phyloP scores from a whole-genome alignment of 2,329 filamentous ascomycete genomes.

The Phoma herbarum region DNA sequence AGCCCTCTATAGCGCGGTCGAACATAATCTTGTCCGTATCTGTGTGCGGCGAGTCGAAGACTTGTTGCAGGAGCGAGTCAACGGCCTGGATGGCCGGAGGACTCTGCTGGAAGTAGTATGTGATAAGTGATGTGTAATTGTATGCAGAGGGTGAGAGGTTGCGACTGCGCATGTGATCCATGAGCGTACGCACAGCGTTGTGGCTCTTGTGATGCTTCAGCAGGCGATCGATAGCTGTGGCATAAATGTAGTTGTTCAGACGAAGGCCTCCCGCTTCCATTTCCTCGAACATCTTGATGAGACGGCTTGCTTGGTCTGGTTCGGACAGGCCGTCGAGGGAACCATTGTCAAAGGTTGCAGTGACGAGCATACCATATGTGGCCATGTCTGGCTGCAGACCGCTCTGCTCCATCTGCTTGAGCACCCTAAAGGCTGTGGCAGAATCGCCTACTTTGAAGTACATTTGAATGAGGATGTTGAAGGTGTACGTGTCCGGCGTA shows the following conservation, averaged over 20 bases:
- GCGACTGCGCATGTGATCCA: slow-evolving; percentile 67
- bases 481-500: slow-evolving; percentile 60
- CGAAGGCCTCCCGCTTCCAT: slow-evolving; percentile 67
- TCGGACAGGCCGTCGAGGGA: slow-evolving; percentile 54
- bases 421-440: slow-evolving; percentile 61
- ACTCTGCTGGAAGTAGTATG: slow-evolving; percentile 68
- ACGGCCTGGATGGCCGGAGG: slow-evolving; percentile 69
- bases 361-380: slow-evolving; percentile 78
- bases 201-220: slow-evolving; percentile 59
- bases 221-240: slow-evolving; percentile 73
- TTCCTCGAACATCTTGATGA: slow-evolving; percentile 62
- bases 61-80: slow-evolving; percentile 64
- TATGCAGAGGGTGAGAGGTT: slow-evolving; percentile 66
- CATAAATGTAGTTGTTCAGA: slow-evolving; percentile 71
- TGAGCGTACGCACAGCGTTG: slow-evolving; percentile 65
- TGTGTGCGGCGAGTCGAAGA: slow-evolving; percentile 44
- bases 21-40: slow-evolving; percentile 68
- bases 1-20: slow-evolving; percentile 75
- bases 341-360: slow-evolving; percentile 63
- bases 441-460: slow-evolving; percentile 62
- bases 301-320: slow-evolving; percentile 60
- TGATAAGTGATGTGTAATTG: slow-evolving; percentile 78
- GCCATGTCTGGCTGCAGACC: slow-evolving; percentile 68
- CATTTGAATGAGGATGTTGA: slow-evolving; percentile 73
- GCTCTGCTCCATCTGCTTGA: slow-evolving; percentile 66